Evolutionary conservation across 2,329 filamentous ascomycete genomes (phyloP), one percentile per base, ranked within the genome.

Genomic region (Coleophoma eucalyptorum): DNA sequence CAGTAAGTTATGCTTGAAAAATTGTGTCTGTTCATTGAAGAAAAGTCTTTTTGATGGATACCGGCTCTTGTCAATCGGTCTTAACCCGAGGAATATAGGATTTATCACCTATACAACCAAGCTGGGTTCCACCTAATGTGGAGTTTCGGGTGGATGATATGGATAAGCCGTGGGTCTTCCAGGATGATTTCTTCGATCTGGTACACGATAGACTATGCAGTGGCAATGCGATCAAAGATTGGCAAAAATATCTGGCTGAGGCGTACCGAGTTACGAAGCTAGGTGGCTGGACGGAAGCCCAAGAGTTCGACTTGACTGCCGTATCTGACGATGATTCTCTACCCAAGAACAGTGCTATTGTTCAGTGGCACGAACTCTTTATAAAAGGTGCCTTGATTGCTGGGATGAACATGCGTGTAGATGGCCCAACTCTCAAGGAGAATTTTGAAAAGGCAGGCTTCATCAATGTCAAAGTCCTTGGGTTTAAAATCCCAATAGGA

Each of bases 61-160:
- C n/a, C n/a, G n/a, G n/a, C n/a, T n/a, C n/a, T n/a, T n/a, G n/a
- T n/a, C n/a, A n/a, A n/a, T n/a, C n/a, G n/a, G n/a, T n/a, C n/a
- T n/a, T n/a, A n/a, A n/a, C n/a, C n/a, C n/a, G n/a, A n/a, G n/a
- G n/a, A n/a, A n/a, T n/a, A n/a, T n/a, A n/a, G 3, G 70, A 73
- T 50, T 58, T 72, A 7, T 67, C 64, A 5, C 68, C 67, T 11
- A 70, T 70, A 45, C 68, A 70, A 42, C 67, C 68, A 6, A 56
- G 62, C 44, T 68, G 73, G 73, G 64, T 81, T 11, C 79, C 79
- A 4, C 74, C 78, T 3, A 81, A 81, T 54, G 72, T 80, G 26
- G 69, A 71, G 32, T 81, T 80, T 56, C 67, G 78, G 59, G 71
- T 83, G 12, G 80, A 83, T 50, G 80, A 83, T 53, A 72, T 77